Evolutionary conservation across 2,329 filamentous ascomycete species (phyloP).

Genomic region (Fusarium sp.): DNA sequence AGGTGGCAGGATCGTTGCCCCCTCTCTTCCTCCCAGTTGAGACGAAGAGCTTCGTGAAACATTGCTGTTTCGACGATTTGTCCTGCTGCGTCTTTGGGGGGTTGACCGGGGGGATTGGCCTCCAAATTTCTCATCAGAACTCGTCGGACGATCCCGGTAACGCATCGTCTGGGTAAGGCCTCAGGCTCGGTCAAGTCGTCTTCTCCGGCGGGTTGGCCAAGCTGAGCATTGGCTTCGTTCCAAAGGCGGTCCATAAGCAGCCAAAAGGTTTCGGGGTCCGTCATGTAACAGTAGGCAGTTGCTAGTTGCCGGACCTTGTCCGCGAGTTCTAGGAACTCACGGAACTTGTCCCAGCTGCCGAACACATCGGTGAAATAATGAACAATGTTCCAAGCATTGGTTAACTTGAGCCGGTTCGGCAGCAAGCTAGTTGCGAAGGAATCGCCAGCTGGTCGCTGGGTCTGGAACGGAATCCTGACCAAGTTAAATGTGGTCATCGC

Average conservation of each 20-base stretch:
- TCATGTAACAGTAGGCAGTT: not conserved
- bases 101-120: not conserved
- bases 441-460: not conserved
- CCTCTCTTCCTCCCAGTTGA: constrained; percentile 1
- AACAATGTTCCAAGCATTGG: not conserved
- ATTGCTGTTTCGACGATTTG: not conserved
- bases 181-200: no score
- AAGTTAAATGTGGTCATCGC: not conserved
- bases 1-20: accelerated
- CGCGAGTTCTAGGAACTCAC: constrained; percentile 16
- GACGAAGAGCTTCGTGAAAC: not conserved
- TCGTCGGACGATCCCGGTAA: not conserved
- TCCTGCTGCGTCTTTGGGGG: not conserved
- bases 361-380: not conserved
- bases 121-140: not conserved
- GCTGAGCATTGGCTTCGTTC: no score
- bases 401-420: not conserved
- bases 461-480: not conserved
- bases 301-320: constrained; percentile 11
- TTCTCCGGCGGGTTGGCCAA: no score
- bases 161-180: not conserved
- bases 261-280: not conserved
- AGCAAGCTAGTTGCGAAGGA: not conserved
- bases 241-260: not conserved
- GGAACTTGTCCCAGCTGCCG: not conserved